phyloP scores from a whole-genome alignment of 345 rosid genomes.

The Tarenaya hassleriana region DNA sequence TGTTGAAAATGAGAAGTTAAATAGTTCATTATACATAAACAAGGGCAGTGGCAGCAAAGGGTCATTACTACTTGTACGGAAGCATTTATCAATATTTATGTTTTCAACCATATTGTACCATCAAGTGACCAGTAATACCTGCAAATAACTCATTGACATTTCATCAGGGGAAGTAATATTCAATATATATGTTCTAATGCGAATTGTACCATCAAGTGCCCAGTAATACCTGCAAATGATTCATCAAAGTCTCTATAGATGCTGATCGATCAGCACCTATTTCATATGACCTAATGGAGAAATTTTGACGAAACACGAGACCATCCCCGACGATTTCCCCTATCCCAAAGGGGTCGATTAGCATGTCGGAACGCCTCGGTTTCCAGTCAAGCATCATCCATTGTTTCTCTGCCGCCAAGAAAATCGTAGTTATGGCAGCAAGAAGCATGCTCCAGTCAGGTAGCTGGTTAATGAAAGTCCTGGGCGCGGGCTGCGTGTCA shows the following conservation, averaged over 20 bases:
- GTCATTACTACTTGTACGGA: not conserved
- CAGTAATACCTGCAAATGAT: conserved; percentile 77
- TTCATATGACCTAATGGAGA: conserved; percentile 92
- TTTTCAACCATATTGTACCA: not conserved
- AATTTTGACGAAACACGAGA: conserved; percentile 71
- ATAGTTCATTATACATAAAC: not conserved
- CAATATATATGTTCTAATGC: too few relatives aligned
- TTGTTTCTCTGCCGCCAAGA: conserved; percentile 98
- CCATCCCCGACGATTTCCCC: conserved; percentile 96
- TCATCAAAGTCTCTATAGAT: conserved; percentile 93
- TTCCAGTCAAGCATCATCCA: conserved; percentile 99
- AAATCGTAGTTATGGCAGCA: conserved; percentile 93
- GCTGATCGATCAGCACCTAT: conserved; percentile 98
- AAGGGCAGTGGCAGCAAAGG: not conserved
- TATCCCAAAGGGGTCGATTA: conserved; percentile 69
- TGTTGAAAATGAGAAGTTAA: conserved; percentile 23
- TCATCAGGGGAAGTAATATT: too few relatives aligned
- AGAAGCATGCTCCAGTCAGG: conserved; percentile 99
- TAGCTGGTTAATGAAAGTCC: conserved; percentile 87
- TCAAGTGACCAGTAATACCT: conserved; percentile 37
- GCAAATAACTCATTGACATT: conserved; percentile 98
- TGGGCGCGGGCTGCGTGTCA: conserved; percentile 50
- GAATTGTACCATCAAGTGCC: not conserved
- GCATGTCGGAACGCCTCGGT: conserved; percentile 79
- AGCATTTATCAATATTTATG: not conserved